phyloP scores from a whole-genome alignment of 2,329 filamentous ascomycete genomes.

The Sporothrix humicola region DNA sequence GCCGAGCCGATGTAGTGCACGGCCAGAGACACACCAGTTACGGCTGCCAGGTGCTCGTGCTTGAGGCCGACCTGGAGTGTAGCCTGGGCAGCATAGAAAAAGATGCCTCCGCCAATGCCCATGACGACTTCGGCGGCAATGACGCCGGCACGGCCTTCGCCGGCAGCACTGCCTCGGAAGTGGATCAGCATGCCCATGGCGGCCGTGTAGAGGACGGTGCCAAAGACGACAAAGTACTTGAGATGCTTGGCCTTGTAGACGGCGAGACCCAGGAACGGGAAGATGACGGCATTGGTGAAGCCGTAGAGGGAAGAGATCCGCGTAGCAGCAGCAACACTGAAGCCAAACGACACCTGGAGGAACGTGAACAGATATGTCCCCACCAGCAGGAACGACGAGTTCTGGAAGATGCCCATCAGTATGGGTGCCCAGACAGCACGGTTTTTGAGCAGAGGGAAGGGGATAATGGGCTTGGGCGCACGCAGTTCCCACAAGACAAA shows the following conservation, averaged over 20 bases:
- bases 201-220: not conserved
- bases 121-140: not conserved
- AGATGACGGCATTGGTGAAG: not conserved
- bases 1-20: not conserved
- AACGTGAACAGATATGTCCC: not conserved
- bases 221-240: constrained; percentile 4
- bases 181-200: not conserved
- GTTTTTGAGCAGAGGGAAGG: not conserved
- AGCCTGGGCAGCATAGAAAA: not conserved
- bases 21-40: not conserved
- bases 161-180: not conserved
- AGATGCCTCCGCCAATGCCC: not conserved
- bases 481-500: not conserved
- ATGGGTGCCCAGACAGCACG: not conserved
- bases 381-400: not conserved
- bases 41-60: not conserved
- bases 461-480: not conserved
- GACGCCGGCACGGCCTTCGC: not conserved
- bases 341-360: constrained; percentile 1
- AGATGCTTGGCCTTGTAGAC: not conserved
- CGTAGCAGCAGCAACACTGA: not conserved
- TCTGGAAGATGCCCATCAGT: not conserved
- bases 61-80: not conserved
- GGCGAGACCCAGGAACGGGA: not conserved
- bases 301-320: not conserved